Evolutionary conservation across 192 early-diverging fungal genomes (phyloP), one percentile per base, ranked within the genome.

Genomic region (Backusella circina): DNA sequence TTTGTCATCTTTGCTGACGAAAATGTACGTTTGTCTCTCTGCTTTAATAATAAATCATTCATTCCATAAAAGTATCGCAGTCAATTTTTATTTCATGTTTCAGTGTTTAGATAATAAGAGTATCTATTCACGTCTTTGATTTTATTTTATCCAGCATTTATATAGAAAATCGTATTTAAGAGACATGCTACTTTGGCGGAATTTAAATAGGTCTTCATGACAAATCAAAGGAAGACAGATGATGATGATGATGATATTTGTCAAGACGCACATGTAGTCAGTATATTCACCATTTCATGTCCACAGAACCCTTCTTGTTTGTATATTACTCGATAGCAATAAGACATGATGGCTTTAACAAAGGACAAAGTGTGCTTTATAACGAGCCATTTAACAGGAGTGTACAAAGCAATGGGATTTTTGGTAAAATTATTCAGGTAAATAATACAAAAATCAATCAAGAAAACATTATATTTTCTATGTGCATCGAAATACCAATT

Each of bases 1-100:
- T 61, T 61, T 61, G 23, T 61, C 54, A 61, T 61, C 54, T 61
- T 28, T 61, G 54, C 54, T 61, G 54, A 61, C 54, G 54, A 28
- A 61, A 23, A 61, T 13, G 26, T 28, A 28, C 54, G 54, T 26
- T 26, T 51, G n/a, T 5, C n/a, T 50, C 41, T 50, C n/a, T 54
- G n/a, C 26, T 26, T 61, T 57, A 3, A 8, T 57, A 26, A 57
- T 26, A 3, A 28, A 21, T 18, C 8, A 21, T 51, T 5, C 8
- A 21, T 54, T 54, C 9, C 9, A 54, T 21, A 54, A 3, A 41
- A 0, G 4, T 41, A 3, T 41, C 16, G 3, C 1, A 5, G 12
- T 47, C 16, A 1, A 7, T n/a, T n/a, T 5, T 47, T n/a, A 47
- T 47, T 47, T 47, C 39, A 47, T 47, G 44, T 5, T 6, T 47